Conservation (phyloP, 73 alveolate species). For the Durusdinium trenchii region DNA sequence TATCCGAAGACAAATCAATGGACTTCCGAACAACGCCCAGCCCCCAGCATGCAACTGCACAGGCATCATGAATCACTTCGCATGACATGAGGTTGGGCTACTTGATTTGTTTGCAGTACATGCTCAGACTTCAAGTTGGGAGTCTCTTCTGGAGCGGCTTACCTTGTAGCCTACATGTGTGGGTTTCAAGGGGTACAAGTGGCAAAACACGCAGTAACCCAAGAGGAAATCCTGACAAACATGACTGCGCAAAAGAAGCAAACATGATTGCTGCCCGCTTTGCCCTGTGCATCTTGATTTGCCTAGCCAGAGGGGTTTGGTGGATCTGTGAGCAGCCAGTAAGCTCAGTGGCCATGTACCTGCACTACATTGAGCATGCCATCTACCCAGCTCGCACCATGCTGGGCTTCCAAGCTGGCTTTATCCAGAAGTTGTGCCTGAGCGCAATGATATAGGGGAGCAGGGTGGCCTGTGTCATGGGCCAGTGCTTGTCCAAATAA, state of each 20-base stretch:
- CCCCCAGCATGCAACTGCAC: background rate
- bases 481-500: no score
- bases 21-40: background rate
- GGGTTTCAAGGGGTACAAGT: background rate
- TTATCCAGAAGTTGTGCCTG: constrained; percentile 5
- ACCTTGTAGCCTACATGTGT: constrained; percentile 25
- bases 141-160: constrained; percentile 3
- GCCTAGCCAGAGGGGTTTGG: background rate
- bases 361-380: background rate
- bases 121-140: background rate
- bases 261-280: constrained; percentile 12
- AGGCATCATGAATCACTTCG: background rate
- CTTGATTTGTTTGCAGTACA: constrained; percentile 2
- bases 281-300: background rate
- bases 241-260: background rate
- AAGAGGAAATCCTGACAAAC: background rate
- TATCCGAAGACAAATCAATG: background rate
- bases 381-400: background rate
- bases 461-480: background rate
- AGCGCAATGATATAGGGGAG: background rate
- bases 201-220: background rate
- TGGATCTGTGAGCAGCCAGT: background rate
- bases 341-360: background rate
- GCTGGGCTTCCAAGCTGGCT: constrained; percentile 20
- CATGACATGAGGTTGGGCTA: constrained; percentile 12